A percentile compares a stretch with the other conserved stretches of the same genome.
These are phyloP conservation scores for Leishmania martiniquensis DNA, from an alignment of 208 protist genomes.

Conservation along the genomic window DNA sequence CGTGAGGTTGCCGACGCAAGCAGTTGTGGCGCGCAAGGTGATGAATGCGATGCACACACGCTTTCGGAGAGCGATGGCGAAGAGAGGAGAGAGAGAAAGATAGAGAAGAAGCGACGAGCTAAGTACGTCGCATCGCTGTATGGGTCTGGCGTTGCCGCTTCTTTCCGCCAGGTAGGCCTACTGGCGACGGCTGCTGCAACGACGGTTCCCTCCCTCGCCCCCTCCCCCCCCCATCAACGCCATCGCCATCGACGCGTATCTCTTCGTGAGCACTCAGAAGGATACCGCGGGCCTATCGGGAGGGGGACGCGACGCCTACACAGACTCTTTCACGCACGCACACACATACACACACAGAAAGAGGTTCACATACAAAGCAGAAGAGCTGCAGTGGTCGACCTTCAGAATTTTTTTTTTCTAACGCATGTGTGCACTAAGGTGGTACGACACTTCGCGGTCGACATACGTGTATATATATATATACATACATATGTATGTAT, in stretches of 20 bases:
- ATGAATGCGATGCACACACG: neutral
- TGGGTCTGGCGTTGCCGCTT: neutral
- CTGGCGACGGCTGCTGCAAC: neutral
- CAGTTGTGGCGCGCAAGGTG: neutral
- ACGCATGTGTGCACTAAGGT: too few relatives aligned
- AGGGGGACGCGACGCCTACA: neutral
- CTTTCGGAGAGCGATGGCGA: neutral
- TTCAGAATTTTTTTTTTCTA: neutral
- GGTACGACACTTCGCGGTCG: too few relatives aligned
- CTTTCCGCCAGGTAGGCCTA: neutral
- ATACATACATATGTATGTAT: too few relatives aligned
- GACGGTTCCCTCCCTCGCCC: neutral
- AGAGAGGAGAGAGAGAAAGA: neutral
- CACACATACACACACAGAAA: constrained; percentile 1
- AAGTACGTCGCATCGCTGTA: neutral
- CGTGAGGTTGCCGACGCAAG: neutral
- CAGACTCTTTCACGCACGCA: too few relatives aligned
- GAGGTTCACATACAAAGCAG: neutral
- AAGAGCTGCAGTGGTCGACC: neutral
- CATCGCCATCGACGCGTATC: neutral
- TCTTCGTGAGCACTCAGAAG: neutral
- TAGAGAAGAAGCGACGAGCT: neutral
- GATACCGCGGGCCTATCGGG: neutral
- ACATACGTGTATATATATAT: too few relatives aligned
- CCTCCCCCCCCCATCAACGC: too few relatives aligned